phyloP scores from a whole-genome alignment of 2,329 filamentous ascomycete genomes.

The Ophiocordyceps camponoti-floridani region DNA sequence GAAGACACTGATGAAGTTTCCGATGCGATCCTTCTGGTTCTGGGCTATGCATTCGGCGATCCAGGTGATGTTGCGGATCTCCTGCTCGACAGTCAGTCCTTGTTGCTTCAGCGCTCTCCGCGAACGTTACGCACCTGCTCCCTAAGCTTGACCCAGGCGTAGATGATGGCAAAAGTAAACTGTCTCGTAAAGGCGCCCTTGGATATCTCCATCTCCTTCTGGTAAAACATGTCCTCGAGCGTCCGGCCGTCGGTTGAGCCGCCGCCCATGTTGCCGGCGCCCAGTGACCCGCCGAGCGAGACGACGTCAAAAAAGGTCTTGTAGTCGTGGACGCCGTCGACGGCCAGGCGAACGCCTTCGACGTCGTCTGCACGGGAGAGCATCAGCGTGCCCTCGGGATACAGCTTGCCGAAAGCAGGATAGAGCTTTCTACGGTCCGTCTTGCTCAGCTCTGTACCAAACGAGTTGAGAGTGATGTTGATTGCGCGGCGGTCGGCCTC shows the following conservation, averaged over 20 bases:
- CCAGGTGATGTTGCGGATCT: conserved; percentile 99
- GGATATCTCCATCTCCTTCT: conserved; percentile 97
- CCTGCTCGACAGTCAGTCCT: conserved; percentile 34
- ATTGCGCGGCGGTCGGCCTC: conserved; percentile 93
- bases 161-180: conserved; percentile 88
- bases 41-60: conserved; percentile 99
- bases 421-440: conserved; percentile 91
- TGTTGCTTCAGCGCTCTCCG: not conserved
- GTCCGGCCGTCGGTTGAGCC: conserved; percentile 70
- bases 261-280: conserved; percentile 71
- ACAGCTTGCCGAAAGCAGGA: conserved; percentile 75
- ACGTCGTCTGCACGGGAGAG: conserved; percentile 87
- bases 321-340: conserved; percentile 86
- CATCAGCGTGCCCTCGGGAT: conserved; percentile 90
- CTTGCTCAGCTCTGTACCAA: conserved; percentile 91
- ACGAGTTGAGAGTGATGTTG: conserved; percentile 98
- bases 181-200: conserved; percentile 91
- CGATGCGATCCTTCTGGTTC: conserved; percentile 97
- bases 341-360: conserved; percentile 81
- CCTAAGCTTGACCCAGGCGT: conserved; percentile 92
- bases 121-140: conserved; percentile 62
- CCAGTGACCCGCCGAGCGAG: conserved; percentile 52
- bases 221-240: conserved; percentile 93
- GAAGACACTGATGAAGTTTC: conserved; percentile 98
- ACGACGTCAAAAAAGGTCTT: conserved; percentile 91